These are phyloP conservation scores for Hyphopichia homilentoma DNA, from an alignment of 805 yeast genomes.

Conservation along the genomic window DNA sequence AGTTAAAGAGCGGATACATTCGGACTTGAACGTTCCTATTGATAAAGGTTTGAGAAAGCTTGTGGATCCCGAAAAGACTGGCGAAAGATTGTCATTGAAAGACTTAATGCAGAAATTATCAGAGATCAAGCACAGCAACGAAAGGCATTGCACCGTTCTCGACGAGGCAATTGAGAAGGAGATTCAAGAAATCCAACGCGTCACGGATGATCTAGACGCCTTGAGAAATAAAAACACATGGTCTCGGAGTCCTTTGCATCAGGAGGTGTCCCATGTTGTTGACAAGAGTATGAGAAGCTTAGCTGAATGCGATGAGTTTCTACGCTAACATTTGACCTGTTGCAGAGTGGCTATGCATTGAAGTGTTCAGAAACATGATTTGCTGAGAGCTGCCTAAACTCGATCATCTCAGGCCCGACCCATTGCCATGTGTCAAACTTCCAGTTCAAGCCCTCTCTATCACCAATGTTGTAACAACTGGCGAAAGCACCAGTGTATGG, in stretches of 20 bases:
- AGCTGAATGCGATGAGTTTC: slow-evolving; percentile 7
- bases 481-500: slow-evolving; percentile 51
- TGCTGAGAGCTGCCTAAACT: slow-evolving; percentile 1
- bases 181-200: too few species aligned
- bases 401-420: slow-evolving; percentile 49
- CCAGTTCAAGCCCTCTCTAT: slow-evolving; percentile 76
- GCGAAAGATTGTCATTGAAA: too few species aligned
- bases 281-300: slow-evolving; percentile 12
- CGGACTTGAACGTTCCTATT: slow-evolving; percentile 23
- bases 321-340: slow-evolving; percentile 4
- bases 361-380: background rate
- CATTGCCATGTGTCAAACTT: slow-evolving; percentile 80
- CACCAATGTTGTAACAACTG: slow-evolving; percentile 70
- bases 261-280: slow-evolving; percentile 12
- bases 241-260: slow-evolving; percentile 12
- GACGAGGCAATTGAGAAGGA: slow-evolving; percentile 12
- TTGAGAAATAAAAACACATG: slow-evolving; percentile 18
- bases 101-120: too few species aligned
- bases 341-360: background rate
- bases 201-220: slow-evolving; percentile 24
- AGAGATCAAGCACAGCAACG: slow-evolving; percentile 2
- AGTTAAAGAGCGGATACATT: slow-evolving; percentile 9
- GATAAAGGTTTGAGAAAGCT: too few species aligned
- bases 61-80: too few species aligned
- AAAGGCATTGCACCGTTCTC: slow-evolving; percentile 7